Base-by-base conservation (phyloP, 371 early-diverging fungal species). In the Capillidium heterosporum region DNA sequence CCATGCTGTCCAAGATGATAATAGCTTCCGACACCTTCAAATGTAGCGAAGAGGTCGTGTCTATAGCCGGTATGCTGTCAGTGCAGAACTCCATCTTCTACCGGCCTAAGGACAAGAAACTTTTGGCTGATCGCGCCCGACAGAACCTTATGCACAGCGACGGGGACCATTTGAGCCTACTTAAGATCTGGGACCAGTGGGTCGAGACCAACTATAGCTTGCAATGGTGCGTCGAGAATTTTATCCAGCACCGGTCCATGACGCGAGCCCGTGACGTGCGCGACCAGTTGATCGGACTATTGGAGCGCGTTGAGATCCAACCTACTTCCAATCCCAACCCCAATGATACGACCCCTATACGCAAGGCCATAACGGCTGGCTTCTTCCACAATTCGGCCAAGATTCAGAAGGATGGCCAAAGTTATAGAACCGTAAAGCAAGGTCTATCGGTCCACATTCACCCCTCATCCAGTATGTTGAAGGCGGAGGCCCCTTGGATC, bases 171-270 rank as follows among this genome's bases (percentile, higher is more conserved):
- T 65, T 98, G 40, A 82, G 85, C 1, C 62, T 98, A 39, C 70
- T 98, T 39, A 83, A 89, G 28, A 82, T 96, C 35, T 98, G 94
- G 93, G 82, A 91, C 55, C 81, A 89, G 67, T 97, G 91, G 89
- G 91, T 87, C 2, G 94, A 93, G 59, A 83, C 91, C 2, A 89
- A 89, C 59, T 95, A 82, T 65, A 86, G 87, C 39, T 81, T 81
- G 56, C 84, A 87, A 59, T 98, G 94, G 94, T 96, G 96, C 70
- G 82, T 79, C 61, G 95, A 96, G 59, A 93, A 96, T 67, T 98
- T 85, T 71, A 78, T 96, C 58, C 94, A 95, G 63, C 80, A 87
- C 62, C 76, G 87, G 31, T 85, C 91, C 32, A 76, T 98, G 78
- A 84, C 82, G 29, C 76, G 88, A 13, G 96, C 93, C 2, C 80